Percentiles rank a stretch among this genome's conserved stretches.
Conservation (phyloP, 768 basidiomycete genomes). For the Gyrodon lividus region DNA sequence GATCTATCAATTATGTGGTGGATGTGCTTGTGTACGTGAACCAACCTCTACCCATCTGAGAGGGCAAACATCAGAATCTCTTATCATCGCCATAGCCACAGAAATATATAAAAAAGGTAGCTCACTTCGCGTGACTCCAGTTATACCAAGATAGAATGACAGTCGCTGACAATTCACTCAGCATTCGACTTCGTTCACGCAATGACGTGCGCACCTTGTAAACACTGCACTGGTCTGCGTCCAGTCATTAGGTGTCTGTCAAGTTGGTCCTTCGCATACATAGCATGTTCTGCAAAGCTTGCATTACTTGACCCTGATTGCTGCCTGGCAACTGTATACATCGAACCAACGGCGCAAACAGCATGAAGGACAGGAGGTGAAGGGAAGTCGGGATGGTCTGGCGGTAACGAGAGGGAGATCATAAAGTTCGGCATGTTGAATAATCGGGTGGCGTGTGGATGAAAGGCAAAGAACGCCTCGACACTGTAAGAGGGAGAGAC, state of each 20-base stretch:
- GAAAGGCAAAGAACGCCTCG: slow-evolving; percentile 76
- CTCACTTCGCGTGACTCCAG: slow-evolving; percentile 68
- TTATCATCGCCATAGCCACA: background rate
- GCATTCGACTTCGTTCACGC: background rate
- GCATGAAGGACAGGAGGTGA: slow-evolving; percentile 71
- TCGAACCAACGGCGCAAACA: slow-evolving; percentile 79
- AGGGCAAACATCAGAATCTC: background rate
- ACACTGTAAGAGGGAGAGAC: slow-evolving; percentile 40
- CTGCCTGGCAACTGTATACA: slow-evolving; percentile 61
- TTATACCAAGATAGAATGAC: slow-evolving; percentile 71
- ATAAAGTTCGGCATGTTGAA: slow-evolving; percentile 70
- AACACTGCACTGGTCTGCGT: slow-evolving; percentile 52
- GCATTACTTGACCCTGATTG: slow-evolving; percentile 2
- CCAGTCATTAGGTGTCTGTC: slow-evolving; percentile 50
- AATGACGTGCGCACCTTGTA: slow-evolving; percentile 51
- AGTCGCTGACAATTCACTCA: slow-evolving; percentile 41
- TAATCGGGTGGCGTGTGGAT: slow-evolving; percentile 70
- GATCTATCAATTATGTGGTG: slow-evolving; percentile 4
- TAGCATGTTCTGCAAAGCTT: slow-evolving; percentile 65
- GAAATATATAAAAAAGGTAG: background rate
- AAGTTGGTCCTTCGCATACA: slow-evolving; percentile 49
- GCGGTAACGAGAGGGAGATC: slow-evolving; percentile 59
- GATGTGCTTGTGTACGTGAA: background rate
- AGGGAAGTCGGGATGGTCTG: slow-evolving; percentile 73
- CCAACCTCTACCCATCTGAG: slow-evolving; percentile 72